Evolutionary conservation across 805 yeast species (phyloP), one percentile per base, ranked within the genome.

Genomic region (Schizosaccharomyces osmophilus): DNA sequence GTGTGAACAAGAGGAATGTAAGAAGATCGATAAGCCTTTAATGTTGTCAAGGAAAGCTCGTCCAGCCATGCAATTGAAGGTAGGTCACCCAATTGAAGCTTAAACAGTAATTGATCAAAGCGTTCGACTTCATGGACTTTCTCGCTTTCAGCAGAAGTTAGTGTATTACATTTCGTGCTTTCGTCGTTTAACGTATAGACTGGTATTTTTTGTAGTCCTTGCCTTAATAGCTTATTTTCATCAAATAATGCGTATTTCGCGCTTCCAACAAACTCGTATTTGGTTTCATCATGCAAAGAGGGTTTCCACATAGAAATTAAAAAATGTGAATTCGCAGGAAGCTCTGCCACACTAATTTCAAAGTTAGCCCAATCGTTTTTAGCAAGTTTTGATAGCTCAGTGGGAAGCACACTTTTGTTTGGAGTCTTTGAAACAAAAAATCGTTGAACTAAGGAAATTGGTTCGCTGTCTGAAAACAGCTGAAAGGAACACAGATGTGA

Each of bases 1-100:
- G 32, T 24, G 64, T 48, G 1, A 15, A 41, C 26, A 54, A 39
- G 57, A 63, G 64, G 36, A 58, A 59, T 29, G 59, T 63, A 59
- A 45, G 61, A n/a, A 36, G 64, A 63, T 63, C 72, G 72, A 59
- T 72, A 66, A 59, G 69, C 70, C 65, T 79, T 82, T 55, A 83
- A 75, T 63, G 75, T 74, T 13, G 85, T 74, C 64, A 82, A 75
- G 0, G 84, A 78, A 62, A 85, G 66, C 57, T 79, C 75, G 67
- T 87, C 95, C 9, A 88, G 73, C 97, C 97, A 89, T 59, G 78
- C 80, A 0, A 79, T 70, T 5, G 78, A 70, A 4, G 77, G 72
- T 31, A 80, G 73, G 31, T 85, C 89, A 0, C 88, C 88, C 63
- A 78, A 76, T 67, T 84, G 88, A 67, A 82, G 85, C 59, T 71